Conservation (phyloP, 1,284 basidiomycete species). For the Xanthoconium separans region DNA sequence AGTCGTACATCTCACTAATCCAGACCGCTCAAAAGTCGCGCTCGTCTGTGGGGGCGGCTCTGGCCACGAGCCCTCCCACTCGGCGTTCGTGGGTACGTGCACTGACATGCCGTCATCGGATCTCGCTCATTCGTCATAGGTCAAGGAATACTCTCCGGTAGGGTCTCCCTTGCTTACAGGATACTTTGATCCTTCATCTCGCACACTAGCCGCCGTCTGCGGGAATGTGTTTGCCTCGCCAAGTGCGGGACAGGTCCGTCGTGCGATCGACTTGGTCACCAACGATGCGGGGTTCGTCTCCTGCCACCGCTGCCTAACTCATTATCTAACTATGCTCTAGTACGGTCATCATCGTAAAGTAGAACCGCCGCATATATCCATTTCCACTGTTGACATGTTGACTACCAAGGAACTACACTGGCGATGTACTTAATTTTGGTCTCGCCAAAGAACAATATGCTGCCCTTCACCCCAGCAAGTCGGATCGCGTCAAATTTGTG, state of each 20-base stretch:
- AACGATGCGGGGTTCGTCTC: constrained; percentile 73
- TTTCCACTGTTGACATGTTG: constrained; percentile 6
- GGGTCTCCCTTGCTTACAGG: constrained; percentile 6
- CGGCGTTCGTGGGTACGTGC: constrained; percentile 72
- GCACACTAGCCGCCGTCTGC: constrained; percentile 70
- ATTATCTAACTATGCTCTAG: constrained; percentile 36
- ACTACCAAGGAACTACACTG: constrained; percentile 72
- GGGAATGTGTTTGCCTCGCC: constrained; percentile 90
- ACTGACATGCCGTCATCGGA: background rate
- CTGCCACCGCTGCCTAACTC: background rate
- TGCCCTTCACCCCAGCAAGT: constrained; percentile 66
- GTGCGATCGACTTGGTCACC: constrained; percentile 77
- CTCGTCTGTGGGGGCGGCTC: constrained; percentile 89
- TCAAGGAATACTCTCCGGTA: constrained; percentile 75
- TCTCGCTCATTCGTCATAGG: constrained; percentile 41
- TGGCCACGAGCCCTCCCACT: constrained; percentile 89
- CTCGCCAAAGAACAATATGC: constrained; percentile 86
- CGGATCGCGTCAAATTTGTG: constrained; percentile 73
- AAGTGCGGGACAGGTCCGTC: constrained; percentile 78
- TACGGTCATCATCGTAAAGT: constrained; percentile 86
- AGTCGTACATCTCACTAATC: constrained; percentile 65
- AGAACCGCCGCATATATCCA: constrained; percentile 16
- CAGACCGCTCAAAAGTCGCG: constrained; percentile 68
- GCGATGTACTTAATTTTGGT: constrained; percentile 91
- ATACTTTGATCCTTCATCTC: background rate